Conservation (phyloP, 1,284 basidiomycete genomes). For the Termitomyces sp. region DNA sequence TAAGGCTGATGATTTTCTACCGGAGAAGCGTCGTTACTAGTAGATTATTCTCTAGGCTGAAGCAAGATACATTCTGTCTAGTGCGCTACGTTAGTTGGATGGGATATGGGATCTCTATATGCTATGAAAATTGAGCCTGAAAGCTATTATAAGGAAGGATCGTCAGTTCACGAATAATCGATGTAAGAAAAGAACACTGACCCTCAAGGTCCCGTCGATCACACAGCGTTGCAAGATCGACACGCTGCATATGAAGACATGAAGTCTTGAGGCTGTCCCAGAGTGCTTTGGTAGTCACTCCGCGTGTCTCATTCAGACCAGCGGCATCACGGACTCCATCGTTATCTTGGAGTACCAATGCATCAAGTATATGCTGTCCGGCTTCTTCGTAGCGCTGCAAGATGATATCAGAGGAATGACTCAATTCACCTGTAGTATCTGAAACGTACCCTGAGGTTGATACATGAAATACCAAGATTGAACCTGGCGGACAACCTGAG, state of each 20-base stretch:
- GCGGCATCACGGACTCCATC: conserved; percentile 55
- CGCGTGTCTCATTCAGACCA: conserved; percentile 49
- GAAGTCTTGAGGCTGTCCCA: conserved; percentile 85
- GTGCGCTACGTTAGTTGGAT: background rate
- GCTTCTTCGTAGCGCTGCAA: conserved; percentile 76
- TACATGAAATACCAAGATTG: conserved; percentile 88
- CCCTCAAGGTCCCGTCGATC: conserved; percentile 70
- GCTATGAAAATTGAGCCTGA: conserved; percentile 25
- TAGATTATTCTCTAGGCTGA: background rate
- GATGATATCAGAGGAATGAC: background rate
- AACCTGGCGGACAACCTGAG: conserved; percentile 47
- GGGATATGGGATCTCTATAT: conserved; percentile 3
- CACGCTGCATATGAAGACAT: conserved; percentile 70
- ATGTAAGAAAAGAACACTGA: conserved; percentile 22
- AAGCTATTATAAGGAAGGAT: conserved; percentile 22
- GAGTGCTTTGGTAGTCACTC: conserved; percentile 69
- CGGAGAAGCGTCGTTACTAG: background rate
- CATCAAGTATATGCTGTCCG: conserved; percentile 80
- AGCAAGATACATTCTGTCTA: background rate
- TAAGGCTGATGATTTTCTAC: no score
- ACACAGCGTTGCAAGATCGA: conserved; percentile 71
- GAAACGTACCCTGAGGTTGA: conserved; percentile 70
- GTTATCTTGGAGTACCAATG: conserved; percentile 79
- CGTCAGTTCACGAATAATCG: conserved; percentile 10
- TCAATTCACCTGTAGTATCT: background rate